Evolutionary conservation across 371 early-diverging fungal genomes (phyloP).

Genomic region (Furculomyces boomerangus): DNA sequence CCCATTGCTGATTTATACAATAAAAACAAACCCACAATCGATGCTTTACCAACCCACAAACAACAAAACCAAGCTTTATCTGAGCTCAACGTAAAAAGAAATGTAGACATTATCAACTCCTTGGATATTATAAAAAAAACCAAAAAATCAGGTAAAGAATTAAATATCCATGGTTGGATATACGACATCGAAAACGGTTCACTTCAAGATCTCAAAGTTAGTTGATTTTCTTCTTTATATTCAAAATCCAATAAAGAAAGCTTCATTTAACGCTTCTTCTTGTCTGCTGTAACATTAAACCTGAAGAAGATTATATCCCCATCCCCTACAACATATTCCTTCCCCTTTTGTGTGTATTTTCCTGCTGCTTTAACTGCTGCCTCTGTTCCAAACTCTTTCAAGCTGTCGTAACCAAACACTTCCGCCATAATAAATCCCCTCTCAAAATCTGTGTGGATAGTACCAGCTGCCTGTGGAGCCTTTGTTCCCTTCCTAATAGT

Average conservation of each 20-base stretch:
- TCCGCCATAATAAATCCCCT: conserved; percentile 97
- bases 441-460: conserved; percentile 93
- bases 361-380: conserved; percentile 86
- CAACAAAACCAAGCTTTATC: conserved; percentile 31
- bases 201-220: conserved; percentile 25
- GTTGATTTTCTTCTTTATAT: too few species aligned
- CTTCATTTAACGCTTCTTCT: conserved; percentile 22
- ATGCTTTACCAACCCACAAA: conserved; percentile 14
- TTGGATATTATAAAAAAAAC: conserved; percentile 68
- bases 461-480: conserved; percentile 95
- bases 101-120: conserved; percentile 52
- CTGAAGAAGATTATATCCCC: conserved; percentile 80
- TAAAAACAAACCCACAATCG: conserved; percentile 30
- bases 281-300: conserved; percentile 29
- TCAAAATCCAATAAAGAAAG: too few species aligned
- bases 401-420: conserved; percentile 75
- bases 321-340: conserved; percentile 87
- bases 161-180: conserved; percentile 74
- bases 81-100: conserved; percentile 57
- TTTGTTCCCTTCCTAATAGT: conserved; percentile 77
- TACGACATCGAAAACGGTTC: conserved; percentile 50
- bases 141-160: conserved; percentile 52
- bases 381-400: conserved; percentile 64
- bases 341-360: conserved; percentile 87
- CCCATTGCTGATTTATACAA: conserved; percentile 57